These are phyloP conservation scores for Pugionium dolabratum DNA, from an alignment of 345 rosid genomes.

Conservation along the genomic window DNA sequence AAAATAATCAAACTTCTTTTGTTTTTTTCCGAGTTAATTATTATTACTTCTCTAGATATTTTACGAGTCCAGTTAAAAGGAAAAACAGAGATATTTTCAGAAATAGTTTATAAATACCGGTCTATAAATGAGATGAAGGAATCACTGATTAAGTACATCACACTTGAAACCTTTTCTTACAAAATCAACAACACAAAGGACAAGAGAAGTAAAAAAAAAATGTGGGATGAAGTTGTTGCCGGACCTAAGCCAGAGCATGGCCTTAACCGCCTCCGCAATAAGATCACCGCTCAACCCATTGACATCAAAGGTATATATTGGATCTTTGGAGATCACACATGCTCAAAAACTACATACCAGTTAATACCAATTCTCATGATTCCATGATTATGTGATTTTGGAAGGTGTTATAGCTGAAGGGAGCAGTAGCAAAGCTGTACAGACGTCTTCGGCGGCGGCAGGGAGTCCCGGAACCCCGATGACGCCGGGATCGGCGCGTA, in stretches of 20 bases:
- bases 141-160: background rate
- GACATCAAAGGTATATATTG: slow-evolving; percentile 40
- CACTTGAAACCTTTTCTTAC: background rate
- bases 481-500: slow-evolving; percentile 62
- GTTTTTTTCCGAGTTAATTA: no score
- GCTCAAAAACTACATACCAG: no score
- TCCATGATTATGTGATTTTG: background rate
- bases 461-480: slow-evolving; percentile 59
- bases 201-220: background rate
- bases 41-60: no score
- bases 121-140: no score
- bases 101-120: no score
- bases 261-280: slow-evolving; percentile 70
- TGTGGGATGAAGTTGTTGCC: slow-evolving; percentile 87
- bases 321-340: no score
- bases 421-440: slow-evolving; percentile 48
- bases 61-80: no score
- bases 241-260: slow-evolving; percentile 97
- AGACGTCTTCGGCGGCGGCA: slow-evolving; percentile 36
- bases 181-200: background rate
- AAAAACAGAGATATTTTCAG: no score
- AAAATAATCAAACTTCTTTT: no score
- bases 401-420: slow-evolving; percentile 49
- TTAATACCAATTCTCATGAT: no score
- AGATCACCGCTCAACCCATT: slow-evolving; percentile 46